Conservation (phyloP, 768 basidiomycete species). For the Phylloporus sp. region DNA sequence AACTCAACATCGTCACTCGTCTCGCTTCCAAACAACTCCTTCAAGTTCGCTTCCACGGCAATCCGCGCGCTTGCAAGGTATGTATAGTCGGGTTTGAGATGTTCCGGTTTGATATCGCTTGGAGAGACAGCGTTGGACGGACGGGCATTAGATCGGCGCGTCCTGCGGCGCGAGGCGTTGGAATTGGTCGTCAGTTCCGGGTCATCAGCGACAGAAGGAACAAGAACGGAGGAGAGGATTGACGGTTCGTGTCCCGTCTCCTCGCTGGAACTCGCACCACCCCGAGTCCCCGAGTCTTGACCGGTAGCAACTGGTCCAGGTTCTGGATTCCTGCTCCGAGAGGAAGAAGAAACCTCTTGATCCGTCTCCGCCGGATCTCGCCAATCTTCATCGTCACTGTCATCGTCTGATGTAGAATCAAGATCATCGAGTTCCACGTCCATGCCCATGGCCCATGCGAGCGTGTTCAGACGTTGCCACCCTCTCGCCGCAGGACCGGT, state of each 20-base stretch:
- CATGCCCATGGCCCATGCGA: conserved; percentile 18
- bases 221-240: conserved; percentile 9
- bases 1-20: not conserved
- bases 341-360: not conserved
- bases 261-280: conserved; percentile 6
- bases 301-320: not conserved
- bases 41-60: conserved; percentile 50
- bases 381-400: conserved; percentile 24
- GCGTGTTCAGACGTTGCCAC: conserved; percentile 3
- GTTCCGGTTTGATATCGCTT: conserved; percentile 21
- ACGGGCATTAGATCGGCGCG: conserved; percentile 17
- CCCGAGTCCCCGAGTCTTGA: not conserved
- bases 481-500: not conserved
- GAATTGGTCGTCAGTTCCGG: not conserved
- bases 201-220: not conserved
- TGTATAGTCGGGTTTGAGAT: conserved; percentile 46
- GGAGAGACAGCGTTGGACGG: conserved; percentile 14
- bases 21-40: conserved; percentile 30
- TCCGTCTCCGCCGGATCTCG: conserved; percentile 1
- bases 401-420: conserved; percentile 11
- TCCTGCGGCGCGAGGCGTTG: conserved; percentile 14
- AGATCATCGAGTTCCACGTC: conserved; percentile 9
- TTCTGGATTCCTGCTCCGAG: not conserved
- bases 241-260: conserved; percentile 16
- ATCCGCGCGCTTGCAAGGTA: conserved; percentile 50